phyloP scores from a whole-genome alignment of 2,329 filamentous ascomycete species.

The Talaromyces sp. region DNA sequence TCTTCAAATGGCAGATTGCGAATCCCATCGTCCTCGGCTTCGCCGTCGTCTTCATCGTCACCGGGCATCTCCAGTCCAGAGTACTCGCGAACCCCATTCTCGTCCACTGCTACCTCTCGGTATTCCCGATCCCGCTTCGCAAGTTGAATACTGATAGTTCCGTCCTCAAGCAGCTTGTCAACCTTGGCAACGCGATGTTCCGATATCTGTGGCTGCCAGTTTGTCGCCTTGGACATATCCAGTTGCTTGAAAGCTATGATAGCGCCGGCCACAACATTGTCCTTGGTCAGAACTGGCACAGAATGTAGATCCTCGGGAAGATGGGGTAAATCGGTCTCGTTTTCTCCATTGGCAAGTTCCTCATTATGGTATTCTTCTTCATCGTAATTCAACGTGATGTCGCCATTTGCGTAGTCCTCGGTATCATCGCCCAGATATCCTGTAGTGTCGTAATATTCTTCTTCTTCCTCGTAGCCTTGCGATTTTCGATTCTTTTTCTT shows the following conservation, averaged over 20 bases:
- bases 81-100: conserved; percentile 69
- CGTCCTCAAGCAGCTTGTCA: conserved; percentile 51
- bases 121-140: conserved; percentile 64
- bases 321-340: conserved; percentile 45
- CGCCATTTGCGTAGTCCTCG: conserved; percentile 29
- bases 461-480: conserved; percentile 39
- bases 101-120: conserved; percentile 50
- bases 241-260: conserved; percentile 46
- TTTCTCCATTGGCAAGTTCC: conserved; percentile 14
- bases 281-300: conserved; percentile 45
- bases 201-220: conserved; percentile 44
- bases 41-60: conserved; percentile 45
- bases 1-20: conserved; percentile 58
- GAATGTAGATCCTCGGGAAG: conserved; percentile 58
- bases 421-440: conserved; percentile 39
- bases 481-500: conserved; percentile 50
- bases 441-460: conserved; percentile 39
- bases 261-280: conserved; percentile 30
- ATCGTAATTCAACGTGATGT: conserved; percentile 37
- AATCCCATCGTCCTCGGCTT: conserved; percentile 55
- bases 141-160: conserved; percentile 57
- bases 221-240: conserved; percentile 43
- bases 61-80: conserved; percentile 72
- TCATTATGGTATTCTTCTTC: conserved; percentile 27
- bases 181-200: conserved; percentile 63